Conservation (phyloP, 1,139 yeast species). For the Suhomyces panamericanus region DNA sequence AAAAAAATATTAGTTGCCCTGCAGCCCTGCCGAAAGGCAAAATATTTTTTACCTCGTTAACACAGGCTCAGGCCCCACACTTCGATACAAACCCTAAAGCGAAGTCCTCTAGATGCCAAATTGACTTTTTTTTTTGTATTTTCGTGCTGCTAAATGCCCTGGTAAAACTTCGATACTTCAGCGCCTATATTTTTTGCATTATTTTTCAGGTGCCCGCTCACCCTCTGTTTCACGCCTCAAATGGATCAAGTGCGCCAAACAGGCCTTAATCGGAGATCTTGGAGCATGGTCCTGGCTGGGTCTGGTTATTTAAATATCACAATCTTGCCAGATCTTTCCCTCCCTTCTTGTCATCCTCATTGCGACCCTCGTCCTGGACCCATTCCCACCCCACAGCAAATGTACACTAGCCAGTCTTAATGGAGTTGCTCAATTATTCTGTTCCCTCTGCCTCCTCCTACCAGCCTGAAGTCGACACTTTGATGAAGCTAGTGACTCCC, state of each 20-base stretch:
- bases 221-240: constrained; percentile 12
- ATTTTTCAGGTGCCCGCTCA: constrained; percentile 10
- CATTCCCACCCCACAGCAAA: background rate
- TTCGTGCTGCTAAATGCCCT: constrained; percentile 9
- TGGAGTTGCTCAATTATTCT: constrained; percentile 16
- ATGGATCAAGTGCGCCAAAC: constrained; percentile 8
- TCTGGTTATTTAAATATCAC: constrained; percentile 10
- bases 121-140: constrained; percentile 4
- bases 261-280: constrained; percentile 11
- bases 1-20: background rate
- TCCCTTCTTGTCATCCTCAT: background rate
- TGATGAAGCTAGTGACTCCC: constrained; percentile 11
- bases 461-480: constrained; percentile 11
- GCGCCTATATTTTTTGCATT: constrained; percentile 10
- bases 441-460: constrained; percentile 6
- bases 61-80: constrained; percentile 2
- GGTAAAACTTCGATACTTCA: constrained; percentile 15
- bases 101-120: constrained; percentile 1
- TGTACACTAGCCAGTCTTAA: constrained; percentile 5
- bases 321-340: constrained; percentile 12
- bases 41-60: constrained; percentile 2
- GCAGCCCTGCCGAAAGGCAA: background rate
- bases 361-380: constrained; percentile 1
- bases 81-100: constrained; percentile 6
- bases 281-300: background rate